Conservation (phyloP, 2,329 filamentous ascomycete genomes). For the Cylindrodendrum hubeiense region DNA sequence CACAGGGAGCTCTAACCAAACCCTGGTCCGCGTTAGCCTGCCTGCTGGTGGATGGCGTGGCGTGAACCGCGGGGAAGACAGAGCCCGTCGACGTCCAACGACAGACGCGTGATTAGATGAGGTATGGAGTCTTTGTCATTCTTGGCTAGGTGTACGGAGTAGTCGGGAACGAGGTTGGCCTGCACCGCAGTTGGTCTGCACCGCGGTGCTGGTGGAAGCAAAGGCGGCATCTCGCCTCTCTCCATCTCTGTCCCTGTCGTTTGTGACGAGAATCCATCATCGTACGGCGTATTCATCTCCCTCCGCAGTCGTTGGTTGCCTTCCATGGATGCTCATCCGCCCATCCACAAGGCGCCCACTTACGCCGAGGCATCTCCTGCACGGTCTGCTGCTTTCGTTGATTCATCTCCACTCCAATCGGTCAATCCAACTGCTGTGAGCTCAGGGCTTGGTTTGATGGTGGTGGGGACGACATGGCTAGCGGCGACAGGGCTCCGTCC, state of each 20-base stretch:
- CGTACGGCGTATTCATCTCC: background rate
- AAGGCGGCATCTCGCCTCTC: background rate
- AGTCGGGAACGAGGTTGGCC: no score
- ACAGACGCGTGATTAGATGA: constrained; percentile 27
- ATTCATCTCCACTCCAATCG: constrained; percentile 11
- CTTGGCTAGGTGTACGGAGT: constrained; percentile 14
- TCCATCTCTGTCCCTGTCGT: background rate
- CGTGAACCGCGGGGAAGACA: constrained; percentile 24
- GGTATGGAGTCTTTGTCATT: constrained; percentile 14
- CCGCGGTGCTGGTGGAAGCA: background rate
- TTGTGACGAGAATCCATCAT: background rate
- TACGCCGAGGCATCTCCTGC: background rate
- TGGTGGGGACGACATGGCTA: constrained; percentile 15
- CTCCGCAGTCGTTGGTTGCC: background rate
- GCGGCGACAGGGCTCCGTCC: background rate
- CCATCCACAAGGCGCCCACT: background rate
- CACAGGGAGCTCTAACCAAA: background rate
- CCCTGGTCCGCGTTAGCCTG: constrained; percentile 28
- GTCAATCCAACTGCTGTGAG: constrained; percentile 2
- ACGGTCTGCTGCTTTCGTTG: background rate
- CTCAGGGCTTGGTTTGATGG: constrained; percentile 12
- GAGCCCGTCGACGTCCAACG: constrained; percentile 2
- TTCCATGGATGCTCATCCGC: background rate
- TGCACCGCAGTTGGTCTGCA: no score
- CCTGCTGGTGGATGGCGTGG: constrained; percentile 16